Conservation (phyloP, 1,284 basidiomycete species). For the Abortiporus biennis region DNA sequence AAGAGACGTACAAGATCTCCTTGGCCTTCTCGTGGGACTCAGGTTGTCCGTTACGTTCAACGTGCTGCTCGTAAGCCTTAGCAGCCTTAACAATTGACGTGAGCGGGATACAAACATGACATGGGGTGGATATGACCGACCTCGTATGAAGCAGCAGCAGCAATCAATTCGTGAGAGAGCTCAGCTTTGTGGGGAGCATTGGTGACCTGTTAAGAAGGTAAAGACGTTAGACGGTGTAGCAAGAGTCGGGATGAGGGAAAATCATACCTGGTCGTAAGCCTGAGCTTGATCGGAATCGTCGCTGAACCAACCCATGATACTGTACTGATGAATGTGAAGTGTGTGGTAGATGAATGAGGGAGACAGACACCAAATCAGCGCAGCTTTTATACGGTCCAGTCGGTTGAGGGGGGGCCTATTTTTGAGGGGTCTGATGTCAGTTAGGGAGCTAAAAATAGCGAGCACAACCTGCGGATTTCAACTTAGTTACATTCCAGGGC, state of each 20-base stretch:
- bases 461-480: background rate
- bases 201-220: constrained; percentile 26
- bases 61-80: constrained; percentile 39
- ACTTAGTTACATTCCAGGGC: background rate
- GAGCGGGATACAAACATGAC: background rate
- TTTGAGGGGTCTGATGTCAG: constrained; percentile 1
- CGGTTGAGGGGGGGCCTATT: too few species aligned
- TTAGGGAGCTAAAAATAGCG: constrained; percentile 3
- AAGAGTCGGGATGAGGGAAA: background rate
- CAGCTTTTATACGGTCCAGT: too few species aligned
- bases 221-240: constrained; percentile 8
- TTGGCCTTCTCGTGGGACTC: constrained; percentile 32
- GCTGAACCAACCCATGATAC: constrained; percentile 49
- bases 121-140: constrained; percentile 12
- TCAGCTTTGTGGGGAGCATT: constrained; percentile 49
- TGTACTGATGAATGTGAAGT: constrained; percentile 7
- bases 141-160: constrained; percentile 49
- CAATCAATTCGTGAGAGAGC: constrained; percentile 62
- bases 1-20: constrained; percentile 25
- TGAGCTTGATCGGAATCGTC: constrained; percentile 41
- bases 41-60: constrained; percentile 31
- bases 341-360: constrained; percentile 6
- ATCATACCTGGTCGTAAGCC: constrained; percentile 40
- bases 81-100: constrained; percentile 27
- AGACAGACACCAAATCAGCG: too few species aligned